Evolutionary conservation across 1,284 basidiomycete species (phyloP), one percentile per base, ranked within the genome.

Genomic region (Ceratobasidium sp.): DNA sequence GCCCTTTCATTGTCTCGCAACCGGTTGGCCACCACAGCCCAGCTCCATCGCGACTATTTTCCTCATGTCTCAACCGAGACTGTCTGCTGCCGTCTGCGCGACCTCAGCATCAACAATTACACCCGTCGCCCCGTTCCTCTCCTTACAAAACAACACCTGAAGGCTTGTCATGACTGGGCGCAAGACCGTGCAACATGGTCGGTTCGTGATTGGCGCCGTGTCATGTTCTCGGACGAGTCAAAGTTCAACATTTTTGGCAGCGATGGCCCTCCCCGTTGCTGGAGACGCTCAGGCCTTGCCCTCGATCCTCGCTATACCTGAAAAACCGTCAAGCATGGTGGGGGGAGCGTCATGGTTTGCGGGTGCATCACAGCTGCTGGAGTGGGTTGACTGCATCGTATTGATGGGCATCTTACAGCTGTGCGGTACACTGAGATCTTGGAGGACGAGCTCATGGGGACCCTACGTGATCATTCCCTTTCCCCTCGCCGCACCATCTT

Each of bases 101-200:
- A 40, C 4, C 49, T 68, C 15, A 49, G 66, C 13, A 32, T 68
- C 17, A 11, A 68, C 19, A 25, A 46, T 15, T 68, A 68, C 22
- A 4, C 34, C 37, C 37, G 51, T 40, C 51, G 32, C 3, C 29
- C 11, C n/a, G 49, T 68, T 40, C 66, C 66, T 9, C 34, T 68
- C 17, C 46, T 68, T 25, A 54, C 4, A 11, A 17, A 22, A n/a
- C 29, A 49, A 6, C 22, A 68, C 37, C n/a, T 52, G 19, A 32
- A 25, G 25, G 66, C 32, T 34, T 25, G 66, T 68, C 51, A 2
- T 2, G 32, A 8, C 15, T 68, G 66, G 66, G 66, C 51, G 32
- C 49, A 19, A 68, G 66, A 68, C 49, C 66, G 40, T 56, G 66
- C 51, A 68, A 34, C 29, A 19, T 68, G 66, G 66, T 52, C n/a